Conservation (phyloP, 225 moss, liverwort and hornwort species). For the Physcomitrium patens region DNA sequence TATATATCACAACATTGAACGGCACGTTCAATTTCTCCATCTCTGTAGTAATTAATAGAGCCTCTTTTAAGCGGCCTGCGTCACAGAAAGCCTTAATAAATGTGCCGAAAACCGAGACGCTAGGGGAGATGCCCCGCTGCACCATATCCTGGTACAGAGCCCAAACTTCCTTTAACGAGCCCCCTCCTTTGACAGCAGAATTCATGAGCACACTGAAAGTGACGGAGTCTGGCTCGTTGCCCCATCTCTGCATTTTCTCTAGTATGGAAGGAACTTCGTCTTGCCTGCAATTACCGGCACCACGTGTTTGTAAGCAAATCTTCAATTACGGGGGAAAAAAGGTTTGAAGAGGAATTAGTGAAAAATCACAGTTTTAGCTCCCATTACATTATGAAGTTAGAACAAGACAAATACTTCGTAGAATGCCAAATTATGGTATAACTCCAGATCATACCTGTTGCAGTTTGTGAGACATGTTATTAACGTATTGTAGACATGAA, state of each 20-base stretch:
- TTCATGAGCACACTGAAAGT: constrained; percentile 85
- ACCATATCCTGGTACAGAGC: constrained; percentile 74
- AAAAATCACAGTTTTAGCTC: constrained; percentile 1
- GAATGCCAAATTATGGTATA: neutral
- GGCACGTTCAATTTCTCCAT: constrained; percentile 75
- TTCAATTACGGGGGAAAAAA: neutral
- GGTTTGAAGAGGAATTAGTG: constrained; percentile 3
- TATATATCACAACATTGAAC: constrained; percentile 72
- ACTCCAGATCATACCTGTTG: constrained; percentile 55
- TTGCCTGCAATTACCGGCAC: constrained; percentile 48
- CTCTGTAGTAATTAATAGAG: constrained; percentile 64
- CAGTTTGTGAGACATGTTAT: constrained; percentile 72
- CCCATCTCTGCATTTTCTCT: constrained; percentile 68
- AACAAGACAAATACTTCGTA: constrained; percentile 13
- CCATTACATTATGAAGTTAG: neutral
- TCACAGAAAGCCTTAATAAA: constrained; percentile 89
- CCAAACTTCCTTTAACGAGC: constrained; percentile 68
- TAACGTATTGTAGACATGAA: constrained; percentile 86
- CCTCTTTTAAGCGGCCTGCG: constrained; percentile 67
- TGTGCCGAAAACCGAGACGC: constrained; percentile 67
- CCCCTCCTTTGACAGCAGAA: constrained; percentile 41
- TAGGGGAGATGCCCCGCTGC: constrained; percentile 54
- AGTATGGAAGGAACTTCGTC: constrained; percentile 54
- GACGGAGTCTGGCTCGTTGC: constrained; percentile 67
- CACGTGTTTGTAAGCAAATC: constrained; percentile 15